Conservation (phyloP, 1,284 basidiomycete species). For the Ceratobasidium theobromae region DNA sequence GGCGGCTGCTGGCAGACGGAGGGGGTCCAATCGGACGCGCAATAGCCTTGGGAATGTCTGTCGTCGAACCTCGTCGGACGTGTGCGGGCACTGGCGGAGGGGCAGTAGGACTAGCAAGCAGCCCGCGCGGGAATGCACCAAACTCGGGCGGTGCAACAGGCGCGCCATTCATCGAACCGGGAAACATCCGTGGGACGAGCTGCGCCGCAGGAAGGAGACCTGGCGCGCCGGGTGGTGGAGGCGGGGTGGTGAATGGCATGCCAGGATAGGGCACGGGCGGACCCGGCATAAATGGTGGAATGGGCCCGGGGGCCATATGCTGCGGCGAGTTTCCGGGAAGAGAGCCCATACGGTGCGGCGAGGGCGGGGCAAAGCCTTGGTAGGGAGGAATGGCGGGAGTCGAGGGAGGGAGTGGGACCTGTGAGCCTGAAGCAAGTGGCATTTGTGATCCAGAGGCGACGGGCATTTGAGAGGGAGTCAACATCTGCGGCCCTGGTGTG, state of each 20-base stretch:
- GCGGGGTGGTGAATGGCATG: slow-evolving; percentile 20
- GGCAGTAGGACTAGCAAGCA: slow-evolving; percentile 19
- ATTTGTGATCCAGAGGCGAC: slow-evolving; percentile 24
- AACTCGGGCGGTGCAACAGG: slow-evolving; percentile 12
- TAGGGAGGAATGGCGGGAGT: slow-evolving; percentile 5
- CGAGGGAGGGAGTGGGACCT: slow-evolving; percentile 16
- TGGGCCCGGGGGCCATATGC: slow-evolving; percentile 4
- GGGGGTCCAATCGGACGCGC: slow-evolving; percentile 17
- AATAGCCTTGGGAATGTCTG: slow-evolving; percentile 23
- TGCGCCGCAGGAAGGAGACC: slow-evolving; percentile 21
- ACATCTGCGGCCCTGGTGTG: background rate
- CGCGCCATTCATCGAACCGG: slow-evolving; percentile 4
- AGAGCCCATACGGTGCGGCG: slow-evolving; percentile 10
- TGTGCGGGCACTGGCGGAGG: slow-evolving; percentile 11
- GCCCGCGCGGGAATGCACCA: slow-evolving; percentile 17
- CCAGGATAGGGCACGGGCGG: slow-evolving; percentile 15
- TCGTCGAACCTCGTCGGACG: slow-evolving; percentile 15
- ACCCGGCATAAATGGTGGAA: slow-evolving; percentile 22
- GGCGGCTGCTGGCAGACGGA: background rate
- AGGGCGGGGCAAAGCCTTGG: slow-evolving; percentile 5
- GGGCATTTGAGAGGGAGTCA: background rate
- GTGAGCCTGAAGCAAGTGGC: slow-evolving; percentile 13
- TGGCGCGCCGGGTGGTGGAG: slow-evolving; percentile 11
- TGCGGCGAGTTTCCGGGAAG: slow-evolving; percentile 18
- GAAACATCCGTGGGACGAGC: slow-evolving; percentile 21